Evolutionary conservation across 202 grass and related monocot genomes (phyloP), one percentile per base, ranked within the genome.

Genomic region (Brachypodium distachyon): DNA sequence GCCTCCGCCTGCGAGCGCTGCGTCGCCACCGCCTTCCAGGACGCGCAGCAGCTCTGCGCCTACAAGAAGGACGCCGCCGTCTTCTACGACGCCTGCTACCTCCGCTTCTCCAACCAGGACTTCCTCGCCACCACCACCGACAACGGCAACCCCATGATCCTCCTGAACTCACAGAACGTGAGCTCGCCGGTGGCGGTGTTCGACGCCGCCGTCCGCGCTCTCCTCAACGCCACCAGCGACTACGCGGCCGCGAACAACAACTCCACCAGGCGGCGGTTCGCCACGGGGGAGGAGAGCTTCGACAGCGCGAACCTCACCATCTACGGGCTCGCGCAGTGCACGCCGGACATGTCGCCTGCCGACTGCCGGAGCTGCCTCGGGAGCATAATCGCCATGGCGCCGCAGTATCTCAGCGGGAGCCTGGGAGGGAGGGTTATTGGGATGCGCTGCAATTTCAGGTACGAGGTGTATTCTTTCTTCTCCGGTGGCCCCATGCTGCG

Each of bases 281-380:
- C 48, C 19, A 97, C 85, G 8, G 93, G 85, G 44, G 52, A 81
- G 59, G 73, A 78, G 72, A 77, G 61, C 1, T 87, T 80, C 50
- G 60, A 48, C 5, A 18, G 18, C 0, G 36, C 6, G 0, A 8
- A 56, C 19, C 67, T 68, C 12, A 84, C 64, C 27, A 83, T 97
- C 58, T 97, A 90, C 47, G 85, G 60, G 4, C 26, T 90, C 50
- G 50, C 68, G 21, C 90, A 93, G 85, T 97, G 93, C 78, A 86
- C 79, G 7, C 90, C 79, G 27, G 87, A 89, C 72, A 44, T 90
- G 72, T 79, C 89, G 4, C 41, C 39, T 2, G 25, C 14, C 16
- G 67, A 78, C 26, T 97, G 85, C 83, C 60, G 55, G 58, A 61
- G 33, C 41, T 93, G 90, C 51, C 75, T 93, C 9, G 44, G 40